A percentile compares a stretch with the other conserved stretches of the same genome.
Evolutionary conservation across 2,329 filamentous ascomycete species (phyloP).

Genomic region (Cladophialophora yegresii): DNA sequence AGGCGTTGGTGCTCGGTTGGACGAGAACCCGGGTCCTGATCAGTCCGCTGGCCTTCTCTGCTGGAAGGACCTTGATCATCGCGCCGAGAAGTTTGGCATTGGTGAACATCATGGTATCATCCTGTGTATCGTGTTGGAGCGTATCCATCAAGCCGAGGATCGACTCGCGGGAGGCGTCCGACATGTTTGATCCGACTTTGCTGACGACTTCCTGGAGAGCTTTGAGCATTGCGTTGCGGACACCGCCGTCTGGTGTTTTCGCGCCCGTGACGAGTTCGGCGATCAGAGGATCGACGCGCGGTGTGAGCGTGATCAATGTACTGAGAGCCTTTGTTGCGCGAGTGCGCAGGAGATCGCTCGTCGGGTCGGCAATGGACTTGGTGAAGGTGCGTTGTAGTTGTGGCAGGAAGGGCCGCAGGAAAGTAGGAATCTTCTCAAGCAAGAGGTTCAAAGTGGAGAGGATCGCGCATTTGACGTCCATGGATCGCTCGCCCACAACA

Average conservation of each 20-base stretch:
- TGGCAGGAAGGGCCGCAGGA: conserved; percentile 93
- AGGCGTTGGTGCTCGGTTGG: conserved; percentile 72
- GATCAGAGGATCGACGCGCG: conserved; percentile 92
- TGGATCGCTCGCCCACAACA: conserved; percentile 93
- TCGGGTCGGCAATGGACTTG: conserved; percentile 88
- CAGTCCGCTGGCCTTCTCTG: conserved; percentile 64
- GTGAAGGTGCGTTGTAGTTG: conserved; percentile 97
- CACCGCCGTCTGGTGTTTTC: conserved; percentile 82
- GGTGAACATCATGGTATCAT: conserved; percentile 76
- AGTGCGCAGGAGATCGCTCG: conserved; percentile 82
- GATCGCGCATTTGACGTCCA: conserved; percentile 91
- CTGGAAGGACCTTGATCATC: conserved; percentile 80
- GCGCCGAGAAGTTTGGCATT: conserved; percentile 88
- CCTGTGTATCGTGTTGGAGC: conserved; percentile 69
- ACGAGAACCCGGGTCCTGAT: conserved; percentile 77
- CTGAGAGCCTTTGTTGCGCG: conserved; percentile 92
- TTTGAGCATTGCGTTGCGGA: conserved; percentile 94
- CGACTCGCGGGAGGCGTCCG: conserved; percentile 80
- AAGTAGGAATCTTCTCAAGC: conserved; percentile 91
- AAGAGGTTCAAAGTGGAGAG: conserved; percentile 91
- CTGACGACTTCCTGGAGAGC: conserved; percentile 94
- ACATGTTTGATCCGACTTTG: conserved; percentile 94
- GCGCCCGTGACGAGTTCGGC: conserved; percentile 91
- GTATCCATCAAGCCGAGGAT: conserved; percentile 86
- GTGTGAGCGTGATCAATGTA: conserved; percentile 92